A percentile compares a stretch with the other conserved stretches of the same genome.
These are phyloP conservation scores for Globisporangium iwayamae DNA, from an alignment of 352 stramenopile species.

Conservation along the genomic window DNA sequence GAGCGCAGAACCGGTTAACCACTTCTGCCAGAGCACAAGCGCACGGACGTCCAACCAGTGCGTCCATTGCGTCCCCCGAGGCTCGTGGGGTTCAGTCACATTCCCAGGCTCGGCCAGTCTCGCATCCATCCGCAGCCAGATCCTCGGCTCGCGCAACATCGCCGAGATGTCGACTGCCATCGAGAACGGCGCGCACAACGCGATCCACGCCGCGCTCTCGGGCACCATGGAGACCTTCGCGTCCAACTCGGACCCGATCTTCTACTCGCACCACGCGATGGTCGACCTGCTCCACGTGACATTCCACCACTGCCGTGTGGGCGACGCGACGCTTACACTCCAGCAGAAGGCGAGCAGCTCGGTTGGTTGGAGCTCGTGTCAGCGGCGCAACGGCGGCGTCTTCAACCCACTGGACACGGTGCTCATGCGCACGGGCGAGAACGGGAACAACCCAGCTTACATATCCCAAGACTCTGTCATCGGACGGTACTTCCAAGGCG, in stretches of 20 bases:
- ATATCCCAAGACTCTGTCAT: slow-evolving; percentile 17
- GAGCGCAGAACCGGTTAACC: slow-evolving; percentile 32
- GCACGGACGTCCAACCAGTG: slow-evolving; percentile 24
- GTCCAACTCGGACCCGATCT: slow-evolving; percentile 50
- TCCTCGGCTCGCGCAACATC: slow-evolving; percentile 41
- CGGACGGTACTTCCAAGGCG: slow-evolving; percentile 50
- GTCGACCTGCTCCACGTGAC: slow-evolving; percentile 49
- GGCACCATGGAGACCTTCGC: slow-evolving; percentile 46
- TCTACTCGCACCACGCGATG: slow-evolving; percentile 50
- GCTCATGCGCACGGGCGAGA: slow-evolving; percentile 24
- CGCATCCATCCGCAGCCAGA: slow-evolving; percentile 32
- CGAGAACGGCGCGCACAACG: slow-evolving; percentile 50
- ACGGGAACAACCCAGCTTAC: slow-evolving; percentile 19
- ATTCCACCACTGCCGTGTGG: slow-evolving; percentile 52
- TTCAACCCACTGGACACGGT: slow-evolving; percentile 11
- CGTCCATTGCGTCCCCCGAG: slow-evolving; percentile 34
- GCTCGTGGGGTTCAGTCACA: too few relatives aligned
- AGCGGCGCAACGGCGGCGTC: slow-evolving; percentile 10
- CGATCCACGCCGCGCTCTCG: slow-evolving; percentile 27
- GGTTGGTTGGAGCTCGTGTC: slow-evolving; percentile 11
- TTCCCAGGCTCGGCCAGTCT: slow-evolving; percentile 22
- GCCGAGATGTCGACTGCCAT: slow-evolving; percentile 17
- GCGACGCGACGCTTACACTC: slow-evolving; percentile 21
- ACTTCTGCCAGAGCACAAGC: slow-evolving; percentile 40
- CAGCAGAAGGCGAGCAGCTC: slow-evolving; percentile 23